Evolutionary conservation across 148 eudicot genomes (phyloP), one percentile per base, ranked within the genome.

Genomic region (Rhododendron williamsianum): DNA sequence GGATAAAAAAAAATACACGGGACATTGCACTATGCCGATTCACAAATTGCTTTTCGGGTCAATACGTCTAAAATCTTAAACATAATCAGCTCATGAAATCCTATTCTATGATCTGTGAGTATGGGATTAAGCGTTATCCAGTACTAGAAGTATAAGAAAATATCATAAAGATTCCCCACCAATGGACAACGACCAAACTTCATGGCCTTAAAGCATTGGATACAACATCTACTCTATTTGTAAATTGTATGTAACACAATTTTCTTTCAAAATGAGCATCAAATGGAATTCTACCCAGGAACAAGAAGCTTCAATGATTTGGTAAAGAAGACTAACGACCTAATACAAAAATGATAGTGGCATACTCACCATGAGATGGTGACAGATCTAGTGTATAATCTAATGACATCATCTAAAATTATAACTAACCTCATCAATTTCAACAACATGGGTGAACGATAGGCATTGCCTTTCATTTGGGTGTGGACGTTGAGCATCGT

Each of bases 361-460:
- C 72, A 23, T 3, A 78, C 9, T 71, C 16, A 46, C 41, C 11
- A 27, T 48, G 48, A 16, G 43, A 83, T 27, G 21, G 77, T 16
- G 7, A 25, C 45, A 79, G 49, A 82, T 46, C 49, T 46, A 9
- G 49, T 9, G 11, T 46, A 46, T 46, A 46, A 41, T 41, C 45
- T 41, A 41, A 41, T 6, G 45, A 41, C 45, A 41, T 41, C 0
- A 76, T 82, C 43, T 65, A 46, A 36, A 9, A 7, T 6, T 41
- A 3, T 80, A 69, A 84, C 88, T 78, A 81, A 95, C 99, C 98
- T 92, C 98, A 96, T 92, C 89, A 96, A 82, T 76, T 94, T 94
- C 87, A 96, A 56, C 67, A 5, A 41, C 45, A 41, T 41, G 0
- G 45, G 81, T 43, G 98, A 96, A 56, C 98, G 98, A 89, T 89